Base-by-base conservation (phyloP, 1,284 basidiomycete species). In the Takashimella tepidaria region DNA sequence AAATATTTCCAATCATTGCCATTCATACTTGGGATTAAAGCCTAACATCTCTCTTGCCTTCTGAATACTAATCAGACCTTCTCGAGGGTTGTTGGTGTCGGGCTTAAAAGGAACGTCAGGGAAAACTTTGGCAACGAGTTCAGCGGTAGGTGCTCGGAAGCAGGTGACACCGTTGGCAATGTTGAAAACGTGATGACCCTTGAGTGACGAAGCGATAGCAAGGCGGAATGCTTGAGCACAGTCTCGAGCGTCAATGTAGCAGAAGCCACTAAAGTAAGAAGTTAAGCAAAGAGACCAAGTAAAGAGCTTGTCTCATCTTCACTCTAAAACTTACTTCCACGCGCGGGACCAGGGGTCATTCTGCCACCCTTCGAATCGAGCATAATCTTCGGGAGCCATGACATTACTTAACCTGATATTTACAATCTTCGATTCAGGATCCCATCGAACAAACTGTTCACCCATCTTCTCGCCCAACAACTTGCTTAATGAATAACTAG, bases 141-240 rank as follows among this genome's bases (percentile, higher is more conserved):
- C 70, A 6, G 62, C 66, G 5, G 63, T 71, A 0, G 70, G 53
- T 40, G 47, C 58, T 16, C 61, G 59, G 67, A 70, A 75, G 20
- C 66, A 61, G 13, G 67, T 75, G 51, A 76, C 74, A 54, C 67
- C 70, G 63, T 76, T 76, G 19, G 73, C 73, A 47, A 77, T 70
- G 50, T 75, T 67, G 62, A 73, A 76, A 6, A 69, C 65, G 41
- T 77, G 71, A n/a, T 72, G 64, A 4, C 75, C 75, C 25, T 62
- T 75, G 41, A 71, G 56, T 23, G 58, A 44, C 1, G 60, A 63
- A 37, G 73, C 65, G 41, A 75, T 53, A 2, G 71, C 71, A 8
- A 74, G 57, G 2, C 66, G 62, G 60, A 76, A 72, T 0, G 70
- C 74, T 47, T 76, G 71, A 12, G 70, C 74, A 26, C 74, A 75